Conservation (phyloP, 2,329 filamentous ascomycete species). For the Calcarisporium arbuscula region DNA sequence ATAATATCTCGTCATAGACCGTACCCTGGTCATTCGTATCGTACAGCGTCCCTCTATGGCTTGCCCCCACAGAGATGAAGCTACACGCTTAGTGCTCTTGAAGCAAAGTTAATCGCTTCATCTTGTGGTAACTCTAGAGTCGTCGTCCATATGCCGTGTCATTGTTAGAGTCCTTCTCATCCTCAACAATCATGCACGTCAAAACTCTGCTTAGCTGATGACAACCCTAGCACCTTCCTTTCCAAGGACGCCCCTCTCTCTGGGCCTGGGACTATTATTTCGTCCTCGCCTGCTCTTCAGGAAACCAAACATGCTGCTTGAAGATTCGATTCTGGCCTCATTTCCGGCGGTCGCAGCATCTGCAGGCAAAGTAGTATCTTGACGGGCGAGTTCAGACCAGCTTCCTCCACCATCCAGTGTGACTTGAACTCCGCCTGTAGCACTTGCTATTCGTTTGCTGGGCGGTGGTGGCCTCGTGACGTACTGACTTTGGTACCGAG, state of each 20-base stretch:
- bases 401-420: slow-evolving; percentile 83
- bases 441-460: slow-evolving; percentile 65
- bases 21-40: too few relatives aligned
- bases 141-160: too few relatives aligned
- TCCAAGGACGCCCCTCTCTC: slow-evolving; percentile 85
- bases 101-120: too few relatives aligned
- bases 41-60: too few relatives aligned
- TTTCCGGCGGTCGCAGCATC: slow-evolving; percentile 54
- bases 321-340: slow-evolving; percentile 48
- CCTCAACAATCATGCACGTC: too few relatives aligned
- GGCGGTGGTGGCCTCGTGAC: slow-evolving; percentile 43
- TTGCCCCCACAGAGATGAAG: too few relatives aligned
- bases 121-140: too few relatives aligned
- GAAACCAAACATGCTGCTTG: slow-evolving; percentile 86
- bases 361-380: slow-evolving; percentile 67
- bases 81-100: too few relatives aligned
- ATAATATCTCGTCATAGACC: too few relatives aligned
- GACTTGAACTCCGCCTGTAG: slow-evolving; percentile 81
- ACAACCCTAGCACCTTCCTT: slow-evolving; percentile 89
- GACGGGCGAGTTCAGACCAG: slow-evolving; percentile 85
- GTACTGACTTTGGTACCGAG: slow-evolving; percentile 43
- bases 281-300: slow-evolving; percentile 83
- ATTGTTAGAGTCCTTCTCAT: too few relatives aligned
- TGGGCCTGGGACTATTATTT: slow-evolving; percentile 88
- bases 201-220: slow-evolving; percentile 46